Conservation (phyloP, 305 asterid species). For the Fraxinus latifolia region DNA sequence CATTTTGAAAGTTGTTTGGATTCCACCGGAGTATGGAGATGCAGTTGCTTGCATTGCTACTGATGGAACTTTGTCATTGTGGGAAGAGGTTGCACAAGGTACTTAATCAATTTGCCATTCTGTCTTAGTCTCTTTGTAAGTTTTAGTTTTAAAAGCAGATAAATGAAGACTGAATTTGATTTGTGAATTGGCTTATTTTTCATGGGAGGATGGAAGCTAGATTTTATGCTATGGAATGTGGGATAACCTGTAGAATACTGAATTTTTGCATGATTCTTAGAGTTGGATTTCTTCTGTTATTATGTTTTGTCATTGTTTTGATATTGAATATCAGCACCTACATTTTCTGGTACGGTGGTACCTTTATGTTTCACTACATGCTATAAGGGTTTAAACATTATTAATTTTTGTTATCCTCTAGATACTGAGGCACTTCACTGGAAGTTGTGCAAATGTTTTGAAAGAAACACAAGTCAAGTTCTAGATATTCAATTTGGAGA, state of each 20-base stretch:
- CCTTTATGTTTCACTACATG: neutral
- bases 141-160: neutral
- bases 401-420: conserved; percentile 30
- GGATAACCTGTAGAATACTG: conserved; percentile 3
- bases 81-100: conserved; percentile 88
- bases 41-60: conserved; percentile 71
- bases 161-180: neutral
- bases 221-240: conserved; percentile 18
- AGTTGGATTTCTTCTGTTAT: neutral
- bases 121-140: neutral
- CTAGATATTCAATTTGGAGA: conserved; percentile 76
- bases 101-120: conserved; percentile 1
- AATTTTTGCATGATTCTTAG: neutral
- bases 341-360: neutral
- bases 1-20: conserved; percentile 72
- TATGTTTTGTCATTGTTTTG: conserved; percentile 11
- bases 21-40: conserved; percentile 88
- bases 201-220: neutral
- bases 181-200: conserved; percentile 6
- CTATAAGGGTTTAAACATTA: conserved; percentile 12
- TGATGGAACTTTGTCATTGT: conserved; percentile 67
- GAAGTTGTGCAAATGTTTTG: conserved; percentile 72
- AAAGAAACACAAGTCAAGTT: conserved; percentile 46
- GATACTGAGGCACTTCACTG: conserved; percentile 57
- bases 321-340: neutral